Conservation (phyloP, 768 basidiomycete genomes). For the Auricularia auricula-judae region DNA sequence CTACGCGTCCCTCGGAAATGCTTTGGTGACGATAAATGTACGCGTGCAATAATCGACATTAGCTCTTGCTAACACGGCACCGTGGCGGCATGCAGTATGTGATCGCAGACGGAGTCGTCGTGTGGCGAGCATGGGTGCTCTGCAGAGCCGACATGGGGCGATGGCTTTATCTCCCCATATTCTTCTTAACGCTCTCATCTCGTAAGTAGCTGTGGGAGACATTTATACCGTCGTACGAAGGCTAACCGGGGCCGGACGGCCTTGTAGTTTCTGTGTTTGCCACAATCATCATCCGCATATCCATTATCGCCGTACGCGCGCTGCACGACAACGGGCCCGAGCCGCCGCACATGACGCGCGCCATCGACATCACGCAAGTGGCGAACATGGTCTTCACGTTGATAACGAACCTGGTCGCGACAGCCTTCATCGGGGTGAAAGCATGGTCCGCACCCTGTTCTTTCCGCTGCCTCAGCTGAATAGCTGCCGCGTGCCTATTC, state of each 20-base stretch:
- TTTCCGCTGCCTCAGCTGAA: too few species aligned
- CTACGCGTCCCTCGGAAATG: too few species aligned
- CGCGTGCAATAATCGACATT: background rate
- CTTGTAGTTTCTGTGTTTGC: background rate
- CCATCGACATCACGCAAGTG: background rate
- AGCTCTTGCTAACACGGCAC: background rate
- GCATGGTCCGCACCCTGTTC: background rate
- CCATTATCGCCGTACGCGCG: background rate
- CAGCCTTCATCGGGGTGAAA: background rate
- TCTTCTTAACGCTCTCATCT: background rate
- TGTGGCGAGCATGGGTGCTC: background rate
- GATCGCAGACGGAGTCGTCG: background rate
- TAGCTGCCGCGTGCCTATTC: background rate
- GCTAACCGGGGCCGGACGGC: background rate
- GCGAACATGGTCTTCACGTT: background rate
- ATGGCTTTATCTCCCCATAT: background rate
- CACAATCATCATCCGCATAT: background rate
- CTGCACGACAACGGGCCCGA: background rate
- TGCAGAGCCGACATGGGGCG: background rate
- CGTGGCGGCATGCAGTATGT: background rate
- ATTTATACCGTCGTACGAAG: background rate
- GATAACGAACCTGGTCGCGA: background rate
- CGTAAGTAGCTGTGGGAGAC: background rate
- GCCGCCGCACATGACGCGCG: background rate
- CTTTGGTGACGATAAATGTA: background rate